Percentiles rank a stretch among this genome's conserved stretches.
Conservation (phyloP, 1,284 basidiomycete species). For the Singerocomus inundabilis region DNA sequence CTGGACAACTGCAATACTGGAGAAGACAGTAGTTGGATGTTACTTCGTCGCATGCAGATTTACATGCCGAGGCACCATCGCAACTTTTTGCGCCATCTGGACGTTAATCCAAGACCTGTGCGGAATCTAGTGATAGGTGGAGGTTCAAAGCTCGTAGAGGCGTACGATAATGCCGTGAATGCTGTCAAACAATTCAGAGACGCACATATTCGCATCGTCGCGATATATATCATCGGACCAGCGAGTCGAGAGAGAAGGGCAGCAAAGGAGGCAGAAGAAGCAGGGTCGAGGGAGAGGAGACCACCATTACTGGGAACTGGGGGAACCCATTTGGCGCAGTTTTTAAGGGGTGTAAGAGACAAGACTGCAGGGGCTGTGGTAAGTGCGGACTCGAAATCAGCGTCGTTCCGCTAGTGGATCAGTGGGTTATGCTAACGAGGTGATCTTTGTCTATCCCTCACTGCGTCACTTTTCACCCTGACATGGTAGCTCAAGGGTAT, state of each 20-base stretch:
- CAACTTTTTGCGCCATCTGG: slow-evolving; percentile 81
- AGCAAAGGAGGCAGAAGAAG: slow-evolving; percentile 18
- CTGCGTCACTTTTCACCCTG: too few species aligned
- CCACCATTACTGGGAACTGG: slow-evolving; percentile 72
- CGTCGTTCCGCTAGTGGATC: background rate
- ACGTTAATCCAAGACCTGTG: slow-evolving; percentile 56
- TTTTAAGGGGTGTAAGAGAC: slow-evolving; percentile 25
- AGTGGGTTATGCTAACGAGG: background rate
- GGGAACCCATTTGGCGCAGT: slow-evolving; percentile 64
- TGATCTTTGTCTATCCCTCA: background rate
- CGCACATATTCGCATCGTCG: slow-evolving; percentile 84
- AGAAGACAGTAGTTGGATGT: slow-evolving; percentile 38
- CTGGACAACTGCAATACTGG: slow-evolving; percentile 54
- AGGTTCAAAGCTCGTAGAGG: slow-evolving; percentile 43
- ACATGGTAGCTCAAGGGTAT: background rate
- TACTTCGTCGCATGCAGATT: slow-evolving; percentile 78
- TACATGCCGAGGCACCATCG: slow-evolving; percentile 95
- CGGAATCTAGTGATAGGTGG: slow-evolving; percentile 35
- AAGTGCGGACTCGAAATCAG: background rate
- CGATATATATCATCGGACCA: slow-evolving; percentile 81
- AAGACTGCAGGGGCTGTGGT: slow-evolving; percentile 25
- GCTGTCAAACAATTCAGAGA: slow-evolving; percentile 83
- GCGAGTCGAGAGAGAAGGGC: slow-evolving; percentile 41
- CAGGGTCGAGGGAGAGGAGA: slow-evolving; percentile 26
- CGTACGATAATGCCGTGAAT: slow-evolving; percentile 74